Base-by-base conservation (phyloP, 805 yeast genomes). In the Tetrapisispora pingtungensis region DNA sequence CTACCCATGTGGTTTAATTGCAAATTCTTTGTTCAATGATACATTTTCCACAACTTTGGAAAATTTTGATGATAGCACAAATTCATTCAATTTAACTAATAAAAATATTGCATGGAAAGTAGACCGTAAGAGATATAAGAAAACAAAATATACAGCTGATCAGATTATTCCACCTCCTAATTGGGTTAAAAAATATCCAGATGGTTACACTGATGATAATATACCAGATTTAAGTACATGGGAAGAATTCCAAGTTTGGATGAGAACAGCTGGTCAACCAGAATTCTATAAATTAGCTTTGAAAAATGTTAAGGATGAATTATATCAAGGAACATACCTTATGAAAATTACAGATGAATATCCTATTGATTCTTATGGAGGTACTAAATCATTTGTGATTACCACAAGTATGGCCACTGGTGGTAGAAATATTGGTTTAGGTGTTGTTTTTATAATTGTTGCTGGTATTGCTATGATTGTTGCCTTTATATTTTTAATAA, bases 231-330 rank as follows among this genome's bases (percentile, higher is more conserved):
- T 84, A 30, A 68, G 79, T 1, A 62, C 68, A 8, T 79, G 86
- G 86, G 76, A 73, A 46, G 80, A 78, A 48, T 73, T 84, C 48
- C 90, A 84, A 55, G 84, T 84, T 53, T 84, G 94, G 94, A 84
- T 84, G 90, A 73, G 86, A 49, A 88, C 97, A 1, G 96, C 97
- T 0, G 96, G 95, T 0, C 70, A 90, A 49, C 95, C 97, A 24
- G 77, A 82, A 12, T 90, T 93, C 58, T 79, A 83, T 71, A 90
- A 93, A 60, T 66, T 88, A 32, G 89, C 88, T 35, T 73, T 82
- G 38, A 78, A 83, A 53, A 89, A 86, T 64, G 81, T 78, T 47
- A 69, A 77, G 2, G 68, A 68, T 1, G 56, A 74, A 1, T 63
- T 90, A 47, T 49, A 60, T 1, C 67, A 74, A 10, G 97, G 97